Evolutionary conservation across 345 rosid genomes (phyloP).

Genomic region (Eucalyptus fibrosa): DNA sequence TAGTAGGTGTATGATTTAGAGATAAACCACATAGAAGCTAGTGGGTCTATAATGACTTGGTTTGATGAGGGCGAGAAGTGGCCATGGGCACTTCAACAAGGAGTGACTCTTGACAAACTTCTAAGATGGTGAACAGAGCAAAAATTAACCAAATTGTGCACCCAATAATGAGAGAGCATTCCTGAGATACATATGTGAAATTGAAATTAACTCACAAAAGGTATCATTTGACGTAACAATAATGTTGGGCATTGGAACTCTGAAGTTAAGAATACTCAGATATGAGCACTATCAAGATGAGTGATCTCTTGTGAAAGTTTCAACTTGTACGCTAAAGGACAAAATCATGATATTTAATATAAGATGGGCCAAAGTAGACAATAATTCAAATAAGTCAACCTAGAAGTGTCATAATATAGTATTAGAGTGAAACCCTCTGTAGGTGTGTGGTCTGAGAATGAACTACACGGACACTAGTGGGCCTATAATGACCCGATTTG

Average conservation of each 20-base stretch:
- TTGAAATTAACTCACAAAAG: background rate
- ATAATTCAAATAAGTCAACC: too few species aligned
- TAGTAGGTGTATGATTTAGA: too few species aligned
- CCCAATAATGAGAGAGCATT: background rate
- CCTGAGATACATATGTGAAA: background rate
- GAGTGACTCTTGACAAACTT: background rate
- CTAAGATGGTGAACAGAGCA: background rate
- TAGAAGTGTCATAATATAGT: too few species aligned
- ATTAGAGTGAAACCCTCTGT: too few species aligned
- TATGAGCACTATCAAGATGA: background rate
- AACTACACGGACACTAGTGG: too few species aligned
- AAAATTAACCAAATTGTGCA: background rate
- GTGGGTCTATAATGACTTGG: background rate
- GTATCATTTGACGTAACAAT: background rate
- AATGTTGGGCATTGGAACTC: background rate
- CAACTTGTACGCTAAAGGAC: background rate
- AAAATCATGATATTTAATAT: background rate
- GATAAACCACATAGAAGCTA: too few species aligned
- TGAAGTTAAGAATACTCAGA: background rate
- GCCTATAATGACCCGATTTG: too few species aligned
- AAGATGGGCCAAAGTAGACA: background rate
- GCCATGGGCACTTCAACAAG: background rate
- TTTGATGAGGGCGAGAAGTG: background rate
- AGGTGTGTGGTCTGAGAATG: too few species aligned
- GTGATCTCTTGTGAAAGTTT: background rate